Conservation (phyloP, 2,329 filamentous ascomycete species). For the Xylariaceae sp. region DNA sequence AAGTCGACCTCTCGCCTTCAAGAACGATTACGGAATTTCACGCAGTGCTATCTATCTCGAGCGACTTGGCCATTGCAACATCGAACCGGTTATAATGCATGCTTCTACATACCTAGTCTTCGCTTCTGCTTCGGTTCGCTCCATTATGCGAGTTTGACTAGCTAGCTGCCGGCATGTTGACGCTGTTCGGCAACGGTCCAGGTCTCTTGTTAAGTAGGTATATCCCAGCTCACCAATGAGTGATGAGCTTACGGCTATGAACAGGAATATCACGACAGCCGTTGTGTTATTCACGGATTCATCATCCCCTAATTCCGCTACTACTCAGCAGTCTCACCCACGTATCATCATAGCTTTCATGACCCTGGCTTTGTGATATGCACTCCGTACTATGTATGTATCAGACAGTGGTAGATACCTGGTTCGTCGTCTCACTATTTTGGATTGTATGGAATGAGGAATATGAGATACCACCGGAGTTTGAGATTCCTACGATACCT, state of each 20-base stretch:
- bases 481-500: background rate
- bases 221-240: background rate
- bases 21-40: no score
- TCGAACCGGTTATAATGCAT: no score
- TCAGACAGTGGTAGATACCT: background rate
- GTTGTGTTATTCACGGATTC: background rate
- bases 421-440: conserved; percentile 17
- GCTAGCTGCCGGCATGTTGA: no score
- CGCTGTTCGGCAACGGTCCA: background rate
- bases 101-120: no score
- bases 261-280: background rate
- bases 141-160: no score
- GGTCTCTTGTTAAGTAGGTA: background rate
- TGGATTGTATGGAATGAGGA: conserved; percentile 15
- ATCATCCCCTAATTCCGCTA: background rate
- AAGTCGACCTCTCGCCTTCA: no score
- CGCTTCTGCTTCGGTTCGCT: no score
- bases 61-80: no score
- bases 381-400: background rate
- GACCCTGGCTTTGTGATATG: conserved; percentile 10
- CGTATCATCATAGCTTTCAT: conserved; percentile 10
- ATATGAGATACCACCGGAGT: background rate
- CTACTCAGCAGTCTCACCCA: conserved; percentile 5
- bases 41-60: no score
- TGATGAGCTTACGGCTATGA: background rate